Evolutionary conservation across 345 rosid species (phyloP).

Genomic region (Corchorus capsularis): DNA sequence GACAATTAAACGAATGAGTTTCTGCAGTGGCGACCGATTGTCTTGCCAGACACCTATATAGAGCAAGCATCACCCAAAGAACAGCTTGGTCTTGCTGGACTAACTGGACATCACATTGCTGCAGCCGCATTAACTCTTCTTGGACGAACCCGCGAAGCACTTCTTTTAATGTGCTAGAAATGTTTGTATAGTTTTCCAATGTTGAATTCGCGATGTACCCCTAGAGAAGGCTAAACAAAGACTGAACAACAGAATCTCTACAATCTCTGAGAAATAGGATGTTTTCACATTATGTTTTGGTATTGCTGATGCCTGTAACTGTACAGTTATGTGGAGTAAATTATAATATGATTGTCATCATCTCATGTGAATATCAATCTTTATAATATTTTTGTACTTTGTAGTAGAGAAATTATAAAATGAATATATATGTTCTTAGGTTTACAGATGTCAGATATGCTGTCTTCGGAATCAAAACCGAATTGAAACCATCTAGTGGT

Average conservation of each 20-base stretch:
- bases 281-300: neutral
- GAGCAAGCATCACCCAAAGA: slow-evolving; percentile 73
- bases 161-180: slow-evolving; percentile 73
- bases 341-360: too few species aligned
- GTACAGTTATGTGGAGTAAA: too few species aligned
- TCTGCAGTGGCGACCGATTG: slow-evolving; percentile 92
- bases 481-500: too few species aligned
- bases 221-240: neutral
- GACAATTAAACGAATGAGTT: slow-evolving; percentile 7
- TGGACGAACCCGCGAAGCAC: slow-evolving; percentile 86
- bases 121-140: slow-evolving; percentile 81
- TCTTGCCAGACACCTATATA: slow-evolving; percentile 78
- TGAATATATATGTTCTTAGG: too few species aligned
- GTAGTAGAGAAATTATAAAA: too few species aligned
- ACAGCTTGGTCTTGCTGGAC: slow-evolving; percentile 76
- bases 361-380: too few species aligned
- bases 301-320: neutral
- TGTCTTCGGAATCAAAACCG: too few species aligned
- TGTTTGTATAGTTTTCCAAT: neutral
- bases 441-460: too few species aligned
- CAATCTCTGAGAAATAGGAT: neutral
- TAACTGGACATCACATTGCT: slow-evolving; percentile 90
- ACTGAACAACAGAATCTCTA: neutral
- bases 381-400: too few species aligned
- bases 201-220: neutral